These are phyloP conservation scores for Periconia sp. DNA, from an alignment of 2,329 filamentous ascomycete species.

Conservation along the genomic window DNA sequence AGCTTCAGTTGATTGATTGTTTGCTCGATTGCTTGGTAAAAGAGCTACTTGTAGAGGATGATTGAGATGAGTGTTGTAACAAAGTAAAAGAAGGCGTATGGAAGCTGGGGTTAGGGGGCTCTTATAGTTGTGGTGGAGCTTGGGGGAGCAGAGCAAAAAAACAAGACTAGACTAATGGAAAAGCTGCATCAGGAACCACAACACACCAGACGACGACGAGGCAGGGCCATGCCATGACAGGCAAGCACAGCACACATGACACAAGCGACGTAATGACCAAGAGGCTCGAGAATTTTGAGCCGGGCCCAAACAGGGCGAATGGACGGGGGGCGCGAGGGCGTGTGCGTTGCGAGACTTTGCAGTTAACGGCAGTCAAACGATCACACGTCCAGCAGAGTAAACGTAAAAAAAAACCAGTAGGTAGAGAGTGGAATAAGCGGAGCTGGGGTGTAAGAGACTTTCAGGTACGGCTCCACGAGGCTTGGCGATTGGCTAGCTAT, in stretches of 20 bases:
- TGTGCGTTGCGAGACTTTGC: constrained; percentile 33
- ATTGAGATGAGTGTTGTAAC: background rate
- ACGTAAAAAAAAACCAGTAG: constrained; percentile 17
- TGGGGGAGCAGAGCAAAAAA: background rate
- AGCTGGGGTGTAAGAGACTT: background rate
- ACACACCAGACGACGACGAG: no score
- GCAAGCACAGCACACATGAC: no score
- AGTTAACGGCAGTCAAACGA: constrained; percentile 45
- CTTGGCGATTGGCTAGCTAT: background rate
- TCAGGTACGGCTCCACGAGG: background rate
- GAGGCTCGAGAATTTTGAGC: no score
- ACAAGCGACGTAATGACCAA: no score
- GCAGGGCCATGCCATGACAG: no score
- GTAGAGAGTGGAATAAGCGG: background rate
- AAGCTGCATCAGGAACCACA: no score
- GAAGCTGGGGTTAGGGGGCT: background rate
- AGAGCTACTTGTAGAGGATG: background rate
- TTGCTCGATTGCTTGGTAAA: background rate
- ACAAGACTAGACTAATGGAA: background rate
- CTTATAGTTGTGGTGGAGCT: background rate
- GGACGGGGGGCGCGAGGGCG: background rate
- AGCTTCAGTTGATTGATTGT: background rate
- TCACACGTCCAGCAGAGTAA: constrained; percentile 35
- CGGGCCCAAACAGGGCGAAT: no score
- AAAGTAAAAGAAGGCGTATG: background rate